These are phyloP conservation scores for Steccherinum ochraceum DNA, from an alignment of 768 basidiomycete genomes.

Conservation along the genomic window DNA sequence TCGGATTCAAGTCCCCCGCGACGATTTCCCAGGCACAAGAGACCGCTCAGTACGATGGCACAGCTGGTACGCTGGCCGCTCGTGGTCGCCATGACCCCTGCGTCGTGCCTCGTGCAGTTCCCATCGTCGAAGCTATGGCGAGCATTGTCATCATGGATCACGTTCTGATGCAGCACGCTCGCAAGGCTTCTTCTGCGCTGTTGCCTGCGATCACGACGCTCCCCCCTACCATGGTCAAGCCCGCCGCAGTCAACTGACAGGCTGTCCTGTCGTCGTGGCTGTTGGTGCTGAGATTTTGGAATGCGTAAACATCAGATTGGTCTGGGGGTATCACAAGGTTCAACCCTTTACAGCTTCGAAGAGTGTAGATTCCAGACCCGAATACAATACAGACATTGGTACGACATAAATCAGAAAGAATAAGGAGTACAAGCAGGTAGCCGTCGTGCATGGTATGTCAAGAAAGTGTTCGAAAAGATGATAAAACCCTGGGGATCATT, in stretches of 20 bases:
- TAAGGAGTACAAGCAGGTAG: too few species aligned
- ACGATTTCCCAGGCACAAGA: constrained; percentile 90
- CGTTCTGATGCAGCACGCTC: constrained; percentile 83
- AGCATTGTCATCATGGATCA: constrained; percentile 93
- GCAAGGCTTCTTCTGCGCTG: constrained; percentile 63
- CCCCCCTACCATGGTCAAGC: constrained; percentile 87
- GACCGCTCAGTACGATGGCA: constrained; percentile 93
- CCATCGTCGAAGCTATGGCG: constrained; percentile 98
- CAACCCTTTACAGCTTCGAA: neutral
- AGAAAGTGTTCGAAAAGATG: neutral
- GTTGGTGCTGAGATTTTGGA: neutral
- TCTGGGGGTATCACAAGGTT: neutral
- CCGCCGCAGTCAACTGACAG: constrained; percentile 18
- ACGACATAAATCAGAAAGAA: neutral
- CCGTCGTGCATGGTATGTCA: neutral
- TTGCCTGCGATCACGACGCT: constrained; percentile 87
- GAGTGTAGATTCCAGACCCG: neutral
- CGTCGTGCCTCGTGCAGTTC: constrained; percentile 93
- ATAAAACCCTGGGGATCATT: neutral
- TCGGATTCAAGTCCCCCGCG: constrained; percentile 98
- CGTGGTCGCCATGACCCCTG: constrained; percentile 96
- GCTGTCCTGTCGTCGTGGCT: neutral
- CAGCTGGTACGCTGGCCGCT: constrained; percentile 80
- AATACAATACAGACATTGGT: neutral
- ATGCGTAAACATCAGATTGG: too few species aligned